A percentile compares a stretch with the other conserved stretches of the same genome.
phyloP scores from a whole-genome alignment of 2,329 filamentous ascomycete genomes.

The Septoria linicola region DNA sequence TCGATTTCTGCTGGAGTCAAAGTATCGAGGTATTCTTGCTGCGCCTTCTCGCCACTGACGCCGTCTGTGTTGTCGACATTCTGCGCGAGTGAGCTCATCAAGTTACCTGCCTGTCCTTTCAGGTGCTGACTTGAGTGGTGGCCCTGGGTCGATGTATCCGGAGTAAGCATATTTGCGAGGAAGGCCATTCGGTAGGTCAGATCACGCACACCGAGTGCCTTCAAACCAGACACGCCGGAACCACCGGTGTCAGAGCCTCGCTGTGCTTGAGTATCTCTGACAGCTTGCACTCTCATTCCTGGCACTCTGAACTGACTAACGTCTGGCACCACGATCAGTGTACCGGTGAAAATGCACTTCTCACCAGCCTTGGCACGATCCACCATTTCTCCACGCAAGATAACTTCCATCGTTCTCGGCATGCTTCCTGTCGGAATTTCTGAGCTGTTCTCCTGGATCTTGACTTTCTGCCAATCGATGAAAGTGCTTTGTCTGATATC shows the following conservation, averaged over 20 bases:
- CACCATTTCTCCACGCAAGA: slow-evolving; percentile 93
- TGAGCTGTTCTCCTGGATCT: slow-evolving; percentile 96
- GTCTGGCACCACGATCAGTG: slow-evolving; percentile 93
- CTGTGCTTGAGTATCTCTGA: slow-evolving; percentile 74
- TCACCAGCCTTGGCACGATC: slow-evolving; percentile 96
- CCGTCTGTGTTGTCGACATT: slow-evolving; percentile 64
- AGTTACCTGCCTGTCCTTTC: slow-evolving; percentile 75
- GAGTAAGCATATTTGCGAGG: slow-evolving; percentile 91
- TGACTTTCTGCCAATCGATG: slow-evolving; percentile 98
- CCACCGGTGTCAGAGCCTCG: slow-evolving; percentile 75
- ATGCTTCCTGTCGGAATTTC: slow-evolving; percentile 98
- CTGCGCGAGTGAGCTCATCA: slow-evolving; percentile 79
- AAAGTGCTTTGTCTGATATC: slow-evolving; percentile 97
- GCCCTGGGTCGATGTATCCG: slow-evolving; percentile 78
- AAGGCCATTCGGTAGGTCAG: slow-evolving; percentile 96
- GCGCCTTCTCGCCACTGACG: slow-evolving; percentile 77
- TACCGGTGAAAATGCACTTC: slow-evolving; percentile 96
- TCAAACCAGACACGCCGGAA: slow-evolving; percentile 81
- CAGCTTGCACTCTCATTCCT: slow-evolving; percentile 76
- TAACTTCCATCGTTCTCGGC: slow-evolving; percentile 97
- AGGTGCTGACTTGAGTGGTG: slow-evolving; percentile 65
- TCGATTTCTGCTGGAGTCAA: slow-evolving; percentile 86
- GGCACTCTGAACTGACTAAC: slow-evolving; percentile 92
- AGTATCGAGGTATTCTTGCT: slow-evolving; percentile 81
- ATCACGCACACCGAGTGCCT: slow-evolving; percentile 89